Base-by-base conservation (phyloP, 2,329 filamentous ascomycete genomes). In the Boeremia exigua region DNA sequence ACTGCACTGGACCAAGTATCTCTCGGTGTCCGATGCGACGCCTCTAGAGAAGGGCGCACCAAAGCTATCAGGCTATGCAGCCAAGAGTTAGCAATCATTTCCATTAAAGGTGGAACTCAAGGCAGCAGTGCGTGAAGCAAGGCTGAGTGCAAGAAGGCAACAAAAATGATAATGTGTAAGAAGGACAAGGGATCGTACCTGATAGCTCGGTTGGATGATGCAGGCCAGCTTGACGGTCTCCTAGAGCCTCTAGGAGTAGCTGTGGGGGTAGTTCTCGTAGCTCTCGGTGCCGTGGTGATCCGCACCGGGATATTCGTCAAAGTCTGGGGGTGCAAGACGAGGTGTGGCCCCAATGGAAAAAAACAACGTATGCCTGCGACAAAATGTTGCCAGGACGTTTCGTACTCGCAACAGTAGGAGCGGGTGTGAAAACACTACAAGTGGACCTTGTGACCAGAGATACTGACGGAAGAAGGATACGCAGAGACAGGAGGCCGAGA, bases 161-260 rank as follows among this genome's bases (percentile, higher is more conserved):
- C 39, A 54, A 56, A 39, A 53, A 50, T 58, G 50, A 23, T 2
- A 23, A 23, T 28, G 23, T 54, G 19, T 32, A 53, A 61, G 43
- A 17, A 60, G 61, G 48, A 46, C 62, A 50, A 58, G 42, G 37
- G 43, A 30, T 70, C 71, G 58, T 65, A 75, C 73, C 73, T 75
- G 72, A 74, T 73, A 70, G 68, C 67, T 65, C 29, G 59, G 56
- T 48, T 69, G 61, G 58, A 70, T 66, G 45, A 61, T 66, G 65
- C 70, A 73, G 69, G 71, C 69, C 70, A 75, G 73, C 56, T 71
- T 71, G 71, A 65, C 67, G 65, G 65, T 67, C 56, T 66, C 70
- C 56, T 59, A 55, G 48, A 54, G 32, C 48, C 36, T 58, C 62
- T 60, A 51, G 50, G 50, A 54, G 40, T 28, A 47, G 36, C 9